These are phyloP conservation scores for Exutisphaerella laricina DNA, from an alignment of 2,329 filamentous ascomycete genomes.

Conservation along the genomic window DNA sequence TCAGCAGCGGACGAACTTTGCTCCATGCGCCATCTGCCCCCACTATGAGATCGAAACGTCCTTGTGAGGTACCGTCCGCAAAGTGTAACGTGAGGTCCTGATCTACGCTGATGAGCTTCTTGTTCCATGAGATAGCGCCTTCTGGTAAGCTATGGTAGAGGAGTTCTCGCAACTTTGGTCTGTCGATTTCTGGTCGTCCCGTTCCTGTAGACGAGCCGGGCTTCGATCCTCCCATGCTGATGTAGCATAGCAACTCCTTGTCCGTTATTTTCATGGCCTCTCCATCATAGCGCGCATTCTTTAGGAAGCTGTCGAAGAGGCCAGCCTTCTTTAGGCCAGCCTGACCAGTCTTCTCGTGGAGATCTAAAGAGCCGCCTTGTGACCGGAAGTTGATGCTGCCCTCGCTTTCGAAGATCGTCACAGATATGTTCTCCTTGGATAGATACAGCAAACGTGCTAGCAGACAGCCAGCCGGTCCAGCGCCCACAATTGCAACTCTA, in stretches of 20 bases:
- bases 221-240: constrained; percentile 18
- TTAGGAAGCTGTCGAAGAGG: constrained; percentile 26
- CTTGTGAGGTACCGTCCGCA: constrained; percentile 31
- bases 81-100: constrained; percentile 26
- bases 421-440: constrained; percentile 21
- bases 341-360: constrained; percentile 29
- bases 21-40: constrained; percentile 44
- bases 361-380: constrained; percentile 29
- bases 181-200: constrained; percentile 35
- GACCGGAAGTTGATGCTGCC: constrained; percentile 22
- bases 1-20: constrained; percentile 34
- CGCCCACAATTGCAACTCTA: constrained; percentile 37
- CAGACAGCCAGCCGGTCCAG: constrained; percentile 28
- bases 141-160: constrained; percentile 26
- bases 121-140: constrained; percentile 35
- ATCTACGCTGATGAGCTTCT: constrained; percentile 26
- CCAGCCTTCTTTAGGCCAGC: constrained; percentile 25
- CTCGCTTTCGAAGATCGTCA: constrained; percentile 28
- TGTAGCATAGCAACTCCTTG: constrained; percentile 34
- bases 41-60: constrained; percentile 39
- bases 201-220: constrained; percentile 22
- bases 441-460: constrained; percentile 27
- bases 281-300: constrained; percentile 23
- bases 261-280: constrained; percentile 40
- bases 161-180: constrained; percentile 31